A percentile compares a stretch with the other conserved stretches of the same genome.
These are phyloP conservation scores for Schwanniomyces pseudopolymorphus DNA, from an alignment of 805 yeast genomes.

Conservation along the genomic window DNA sequence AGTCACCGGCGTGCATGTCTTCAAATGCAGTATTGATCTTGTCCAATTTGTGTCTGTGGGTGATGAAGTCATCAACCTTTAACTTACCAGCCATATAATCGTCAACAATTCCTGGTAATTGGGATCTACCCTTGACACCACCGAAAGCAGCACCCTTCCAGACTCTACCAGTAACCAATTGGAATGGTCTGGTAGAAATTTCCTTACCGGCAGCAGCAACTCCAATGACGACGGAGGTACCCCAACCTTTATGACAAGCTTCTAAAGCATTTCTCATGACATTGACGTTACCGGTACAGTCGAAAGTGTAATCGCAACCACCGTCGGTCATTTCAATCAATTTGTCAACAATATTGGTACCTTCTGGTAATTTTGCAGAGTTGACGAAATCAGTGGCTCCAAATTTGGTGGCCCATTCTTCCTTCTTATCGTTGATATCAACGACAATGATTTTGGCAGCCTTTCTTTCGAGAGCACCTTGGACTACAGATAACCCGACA, in stretches of 20 bases:
- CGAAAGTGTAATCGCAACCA: slow-evolving; percentile 94
- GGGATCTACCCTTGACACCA: slow-evolving; percentile 96
- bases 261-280: slow-evolving; percentile 97
- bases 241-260: slow-evolving; percentile 99
- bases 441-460: slow-evolving; percentile 82
- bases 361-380: slow-evolving; percentile 74
- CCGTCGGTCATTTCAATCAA: slow-evolving; percentile 92
- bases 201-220: slow-evolving; percentile 99
- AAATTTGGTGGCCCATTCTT: slow-evolving; percentile 81
- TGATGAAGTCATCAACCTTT: slow-evolving; percentile 92
- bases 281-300: slow-evolving; percentile 93
- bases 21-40: slow-evolving; percentile 88
- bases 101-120: slow-evolving; percentile 86
- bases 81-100: slow-evolving; percentile 78
- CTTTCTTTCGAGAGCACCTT: slow-evolving; percentile 84
- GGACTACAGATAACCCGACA: slow-evolving; percentile 93
- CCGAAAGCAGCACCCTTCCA: slow-evolving; percentile 99
- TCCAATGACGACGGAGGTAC: slow-evolving; percentile 91
- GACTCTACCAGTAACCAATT: slow-evolving; percentile 96
- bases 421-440: slow-evolving; percentile 82
- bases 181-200: slow-evolving; percentile 97
- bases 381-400: slow-evolving; percentile 96
- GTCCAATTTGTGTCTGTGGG: slow-evolving; percentile 78
- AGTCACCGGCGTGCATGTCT: slow-evolving; percentile 91
- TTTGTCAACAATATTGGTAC: slow-evolving; percentile 75